Conservation (phyloP, 805 yeast species). For the Nakazawaea ernobii region DNA sequence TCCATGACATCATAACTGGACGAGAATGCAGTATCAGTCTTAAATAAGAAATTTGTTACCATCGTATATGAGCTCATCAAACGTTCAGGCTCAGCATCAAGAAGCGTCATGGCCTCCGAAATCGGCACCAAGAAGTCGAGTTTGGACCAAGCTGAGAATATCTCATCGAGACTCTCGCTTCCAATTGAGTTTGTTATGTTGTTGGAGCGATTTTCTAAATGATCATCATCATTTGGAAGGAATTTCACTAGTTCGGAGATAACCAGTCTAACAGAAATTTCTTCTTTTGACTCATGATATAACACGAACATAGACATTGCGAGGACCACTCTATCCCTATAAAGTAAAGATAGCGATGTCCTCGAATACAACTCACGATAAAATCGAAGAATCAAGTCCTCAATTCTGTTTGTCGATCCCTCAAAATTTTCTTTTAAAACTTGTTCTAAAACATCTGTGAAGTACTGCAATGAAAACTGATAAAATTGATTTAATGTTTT, state of each 20-base stretch:
- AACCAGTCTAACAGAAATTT: slow-evolving; percentile 14
- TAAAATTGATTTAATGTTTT: slow-evolving; percentile 45
- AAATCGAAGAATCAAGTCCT: slow-evolving; percentile 29
- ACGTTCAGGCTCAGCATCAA: slow-evolving; percentile 5
- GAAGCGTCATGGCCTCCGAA: background rate
- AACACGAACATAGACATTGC: slow-evolving; percentile 31
- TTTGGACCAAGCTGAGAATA: background rate
- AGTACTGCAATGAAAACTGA: slow-evolving; percentile 47
- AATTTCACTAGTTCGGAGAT: slow-evolving; percentile 2
- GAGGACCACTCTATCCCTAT: slow-evolving; percentile 39
- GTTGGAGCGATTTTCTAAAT: background rate
- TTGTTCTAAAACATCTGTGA: slow-evolving; percentile 27
- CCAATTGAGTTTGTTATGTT: background rate
- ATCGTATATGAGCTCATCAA: slow-evolving; percentile 17
- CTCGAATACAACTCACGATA: slow-evolving; percentile 41
- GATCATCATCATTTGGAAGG: slow-evolving; percentile 1
- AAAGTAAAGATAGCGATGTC: slow-evolving; percentile 40
- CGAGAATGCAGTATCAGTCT: background rate
- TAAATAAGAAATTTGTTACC: slow-evolving; percentile 21
- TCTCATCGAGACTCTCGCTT: background rate
- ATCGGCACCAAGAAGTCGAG: background rate
- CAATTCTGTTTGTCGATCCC: slow-evolving; percentile 18
- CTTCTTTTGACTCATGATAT: slow-evolving; percentile 14
- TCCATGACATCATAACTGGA: slow-evolving; percentile 27
- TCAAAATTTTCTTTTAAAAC: slow-evolving; percentile 21